Evolutionary conservation across 805 yeast species (phyloP).

Genomic region (Cyberlindnera nakhonratchasimensis): DNA sequence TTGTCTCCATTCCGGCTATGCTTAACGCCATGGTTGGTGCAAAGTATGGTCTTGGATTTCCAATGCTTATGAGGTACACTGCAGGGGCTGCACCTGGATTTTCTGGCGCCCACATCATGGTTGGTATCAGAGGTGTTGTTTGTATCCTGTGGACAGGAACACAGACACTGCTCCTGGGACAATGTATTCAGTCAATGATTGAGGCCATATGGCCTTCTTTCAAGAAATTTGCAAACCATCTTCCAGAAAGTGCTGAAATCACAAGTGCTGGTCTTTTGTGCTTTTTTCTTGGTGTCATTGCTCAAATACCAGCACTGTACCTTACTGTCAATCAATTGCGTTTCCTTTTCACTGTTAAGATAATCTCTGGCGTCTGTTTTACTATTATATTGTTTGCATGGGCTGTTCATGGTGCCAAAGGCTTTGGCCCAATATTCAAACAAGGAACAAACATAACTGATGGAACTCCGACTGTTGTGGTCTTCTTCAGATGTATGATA

Average conservation of each 20-base stretch:
- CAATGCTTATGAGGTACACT: constrained; percentile 32
- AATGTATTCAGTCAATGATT: constrained; percentile 67
- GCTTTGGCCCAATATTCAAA: constrained; percentile 28
- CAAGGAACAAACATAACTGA: constrained; percentile 23
- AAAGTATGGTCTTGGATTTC: constrained; percentile 34
- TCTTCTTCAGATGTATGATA: constrained; percentile 28
- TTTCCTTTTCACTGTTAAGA: constrained; percentile 33
- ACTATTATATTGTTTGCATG: constrained; percentile 34
- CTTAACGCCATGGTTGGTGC: constrained; percentile 30
- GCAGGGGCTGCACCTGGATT: constrained; percentile 36
- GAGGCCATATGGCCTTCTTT: constrained; percentile 53
- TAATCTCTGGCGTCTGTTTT: constrained; percentile 30
- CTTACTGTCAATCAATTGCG: constrained; percentile 34
- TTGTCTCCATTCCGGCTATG: constrained; percentile 27
- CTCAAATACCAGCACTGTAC: constrained; percentile 33
- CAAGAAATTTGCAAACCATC: constrained; percentile 34
- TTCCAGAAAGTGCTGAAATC: constrained; percentile 23
- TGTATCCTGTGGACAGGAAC: constrained; percentile 64
- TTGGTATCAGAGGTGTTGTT: constrained; percentile 33
- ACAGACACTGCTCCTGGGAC: constrained; percentile 70
- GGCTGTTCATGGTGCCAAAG: constrained; percentile 30
- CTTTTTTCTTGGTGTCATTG: constrained; percentile 32
- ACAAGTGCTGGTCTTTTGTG: constrained; percentile 32
- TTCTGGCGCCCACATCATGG: constrained; percentile 31
- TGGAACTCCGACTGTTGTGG: constrained; percentile 25